A percentile compares a stretch with the other conserved stretches of the same genome.
phyloP scores from a whole-genome alignment of 2,329 filamentous ascomycete genomes.

The Boeremia exigua region DNA sequence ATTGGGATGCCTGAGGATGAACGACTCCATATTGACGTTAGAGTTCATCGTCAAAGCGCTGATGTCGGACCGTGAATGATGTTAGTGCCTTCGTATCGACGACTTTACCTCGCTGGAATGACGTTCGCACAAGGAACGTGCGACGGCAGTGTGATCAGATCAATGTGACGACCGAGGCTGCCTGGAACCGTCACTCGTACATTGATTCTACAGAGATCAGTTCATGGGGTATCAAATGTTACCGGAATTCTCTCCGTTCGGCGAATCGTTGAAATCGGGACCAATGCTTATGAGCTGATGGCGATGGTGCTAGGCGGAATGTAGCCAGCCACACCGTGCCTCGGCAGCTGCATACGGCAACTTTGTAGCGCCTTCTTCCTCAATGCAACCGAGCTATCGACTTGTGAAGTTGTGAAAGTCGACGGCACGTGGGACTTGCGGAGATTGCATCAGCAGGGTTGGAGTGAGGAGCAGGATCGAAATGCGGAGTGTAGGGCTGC shows the following conservation, averaged over 20 bases:
- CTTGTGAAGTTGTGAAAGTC: not conserved
- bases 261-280: not conserved
- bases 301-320: slow-evolving; percentile 2
- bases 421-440: not conserved
- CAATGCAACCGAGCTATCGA: not conserved
- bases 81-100: not conserved
- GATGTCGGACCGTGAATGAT: not conserved
- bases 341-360: slow-evolving; percentile 4
- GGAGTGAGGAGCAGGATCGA: not conserved
- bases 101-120: not conserved
- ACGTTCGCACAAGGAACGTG: not conserved
- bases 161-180: not conserved
- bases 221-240: not conserved
- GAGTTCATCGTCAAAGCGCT: not conserved
- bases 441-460: not conserved
- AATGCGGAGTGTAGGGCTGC: slow-evolving; percentile 8
- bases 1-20: not conserved
- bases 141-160: not conserved
- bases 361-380: not conserved
- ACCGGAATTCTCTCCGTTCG: slow-evolving; percentile 9
- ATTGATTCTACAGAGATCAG: not conserved
- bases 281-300: slow-evolving; percentile 1
- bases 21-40: not conserved
- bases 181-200: not conserved
- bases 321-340: slow-evolving; percentile 10